Conservation (phyloP, 768 basidiomycete species). For the Aureoboletus auriporus region DNA sequence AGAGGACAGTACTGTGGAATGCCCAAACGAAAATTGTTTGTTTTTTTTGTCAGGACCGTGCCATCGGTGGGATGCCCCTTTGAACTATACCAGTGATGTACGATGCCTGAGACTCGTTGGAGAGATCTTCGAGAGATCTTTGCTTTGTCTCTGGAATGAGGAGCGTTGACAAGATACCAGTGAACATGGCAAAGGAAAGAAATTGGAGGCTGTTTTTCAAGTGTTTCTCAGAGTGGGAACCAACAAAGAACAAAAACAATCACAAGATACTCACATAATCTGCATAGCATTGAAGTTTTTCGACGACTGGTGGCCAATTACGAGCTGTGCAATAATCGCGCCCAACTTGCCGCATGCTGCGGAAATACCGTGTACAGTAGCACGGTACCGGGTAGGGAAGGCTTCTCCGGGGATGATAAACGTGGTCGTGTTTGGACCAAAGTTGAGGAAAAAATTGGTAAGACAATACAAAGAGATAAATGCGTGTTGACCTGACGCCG, state of each 20-base stretch:
- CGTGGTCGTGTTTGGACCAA: conserved; percentile 49
- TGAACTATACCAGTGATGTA: conserved; percentile 37
- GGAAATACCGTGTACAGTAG: conserved; percentile 70
- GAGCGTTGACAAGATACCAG: conserved; percentile 75
- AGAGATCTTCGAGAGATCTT: conserved; percentile 65
- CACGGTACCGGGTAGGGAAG: conserved; percentile 72
- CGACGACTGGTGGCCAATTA: conserved; percentile 52
- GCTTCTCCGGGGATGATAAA: conserved; percentile 77
- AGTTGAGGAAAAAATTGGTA: conserved; percentile 72
- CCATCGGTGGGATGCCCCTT: too few relatives aligned
- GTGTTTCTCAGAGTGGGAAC: background rate
- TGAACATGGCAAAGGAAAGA: conserved; percentile 82
- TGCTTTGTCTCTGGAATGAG: conserved; percentile 76
- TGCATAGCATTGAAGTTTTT: conserved; percentile 26
- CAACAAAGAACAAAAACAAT: too few relatives aligned
- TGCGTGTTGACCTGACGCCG: too few relatives aligned
- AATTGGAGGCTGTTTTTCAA: conserved; percentile 52
- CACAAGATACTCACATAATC: conserved; percentile 52
- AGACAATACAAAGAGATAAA: conserved; percentile 79
- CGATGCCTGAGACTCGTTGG: conserved; percentile 63
- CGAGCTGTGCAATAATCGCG: conserved; percentile 76
- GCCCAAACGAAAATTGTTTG: too few relatives aligned
- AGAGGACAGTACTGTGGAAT: too few relatives aligned
- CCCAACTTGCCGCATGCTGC: conserved; percentile 72
- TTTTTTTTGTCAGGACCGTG: too few relatives aligned